phyloP scores from a whole-genome alignment of 2,329 filamentous ascomycete genomes.

The Dothiorella sarmentorum region DNA sequence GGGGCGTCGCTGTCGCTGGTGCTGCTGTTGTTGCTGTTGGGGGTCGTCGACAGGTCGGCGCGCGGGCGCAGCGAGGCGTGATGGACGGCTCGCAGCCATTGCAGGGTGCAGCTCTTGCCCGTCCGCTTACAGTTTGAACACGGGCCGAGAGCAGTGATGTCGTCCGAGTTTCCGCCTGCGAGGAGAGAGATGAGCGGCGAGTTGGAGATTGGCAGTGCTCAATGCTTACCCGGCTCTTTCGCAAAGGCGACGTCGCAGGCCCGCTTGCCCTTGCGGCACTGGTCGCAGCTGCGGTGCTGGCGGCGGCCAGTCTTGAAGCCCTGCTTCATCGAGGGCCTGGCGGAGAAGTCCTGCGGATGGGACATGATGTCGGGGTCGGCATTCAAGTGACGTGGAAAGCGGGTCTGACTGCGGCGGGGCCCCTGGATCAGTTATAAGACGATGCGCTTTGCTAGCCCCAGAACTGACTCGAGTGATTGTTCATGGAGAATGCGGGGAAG shows the following conservation, averaged over 20 bases:
- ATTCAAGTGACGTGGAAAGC: conserved; percentile 10
- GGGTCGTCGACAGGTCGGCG: neutral
- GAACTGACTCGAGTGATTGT: conserved; percentile 2
- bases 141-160: conserved; percentile 33
- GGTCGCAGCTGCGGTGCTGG: conserved; percentile 46
- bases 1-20: no score
- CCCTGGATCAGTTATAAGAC: conserved; percentile 15
- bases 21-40: no score
- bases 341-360: conserved; percentile 7
- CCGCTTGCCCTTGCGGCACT: conserved; percentile 45
- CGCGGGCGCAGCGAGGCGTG: conserved; percentile 4
- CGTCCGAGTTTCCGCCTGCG: conserved; percentile 27
- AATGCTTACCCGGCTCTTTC: conserved; percentile 25
- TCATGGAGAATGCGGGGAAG: conserved; percentile 12
- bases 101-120: conserved; percentile 44
- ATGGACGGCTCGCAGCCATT: conserved; percentile 38
- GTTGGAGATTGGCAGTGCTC: no score
- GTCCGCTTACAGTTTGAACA: conserved; percentile 46
- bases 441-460: conserved; percentile 9
- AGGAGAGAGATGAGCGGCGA: neutral
- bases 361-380: conserved; percentile 10
- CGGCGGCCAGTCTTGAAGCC: conserved; percentile 35
- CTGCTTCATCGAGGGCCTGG: neutral
- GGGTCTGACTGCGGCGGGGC: conserved; percentile 11
- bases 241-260: conserved; percentile 43